These are phyloP conservation scores for Breynia disticha DNA, from an alignment of 441 rosid genomes.

Conservation along the genomic window DNA sequence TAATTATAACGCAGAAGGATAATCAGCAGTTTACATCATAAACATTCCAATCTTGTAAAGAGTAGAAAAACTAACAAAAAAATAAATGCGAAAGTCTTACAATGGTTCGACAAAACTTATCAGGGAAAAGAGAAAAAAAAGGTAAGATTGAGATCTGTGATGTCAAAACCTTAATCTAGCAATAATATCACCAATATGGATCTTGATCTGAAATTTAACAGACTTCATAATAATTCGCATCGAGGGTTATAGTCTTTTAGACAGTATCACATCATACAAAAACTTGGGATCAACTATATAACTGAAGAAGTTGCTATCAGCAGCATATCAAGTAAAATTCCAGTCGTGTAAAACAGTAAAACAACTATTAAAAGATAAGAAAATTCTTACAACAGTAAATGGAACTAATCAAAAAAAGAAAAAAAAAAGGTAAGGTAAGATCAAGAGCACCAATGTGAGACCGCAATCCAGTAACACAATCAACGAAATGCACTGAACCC, in stretches of 20 bases:
- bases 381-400: conserved; percentile 16
- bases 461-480: conserved; percentile 7
- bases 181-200: neutral
- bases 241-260: neutral
- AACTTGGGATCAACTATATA: conserved; percentile 4
- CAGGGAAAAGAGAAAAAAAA: neutral
- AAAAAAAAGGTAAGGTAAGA: conserved; percentile 3
- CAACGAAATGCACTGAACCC: neutral
- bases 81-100: neutral
- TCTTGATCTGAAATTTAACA: neutral
- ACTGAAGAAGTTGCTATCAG: conserved; percentile 7
- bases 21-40: no score
- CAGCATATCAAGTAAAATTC: conserved; percentile 4
- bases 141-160: no score
- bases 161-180: no score
- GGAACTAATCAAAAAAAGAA: neutral
- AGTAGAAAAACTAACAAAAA: conserved; percentile 12
- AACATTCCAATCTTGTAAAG: conserved; percentile 6
- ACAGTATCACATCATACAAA: neutral
- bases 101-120: neutral
- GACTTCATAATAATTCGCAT: conserved; percentile 1
- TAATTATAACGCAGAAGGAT: no score
- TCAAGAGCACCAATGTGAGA: conserved; percentile 12
- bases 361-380: conserved; percentile 10
- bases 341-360: conserved; percentile 9